Evolutionary conservation across 768 basidiomycete species (phyloP), one percentile per base, ranked within the genome.

Genomic region (Megacollybia marginata): DNA sequence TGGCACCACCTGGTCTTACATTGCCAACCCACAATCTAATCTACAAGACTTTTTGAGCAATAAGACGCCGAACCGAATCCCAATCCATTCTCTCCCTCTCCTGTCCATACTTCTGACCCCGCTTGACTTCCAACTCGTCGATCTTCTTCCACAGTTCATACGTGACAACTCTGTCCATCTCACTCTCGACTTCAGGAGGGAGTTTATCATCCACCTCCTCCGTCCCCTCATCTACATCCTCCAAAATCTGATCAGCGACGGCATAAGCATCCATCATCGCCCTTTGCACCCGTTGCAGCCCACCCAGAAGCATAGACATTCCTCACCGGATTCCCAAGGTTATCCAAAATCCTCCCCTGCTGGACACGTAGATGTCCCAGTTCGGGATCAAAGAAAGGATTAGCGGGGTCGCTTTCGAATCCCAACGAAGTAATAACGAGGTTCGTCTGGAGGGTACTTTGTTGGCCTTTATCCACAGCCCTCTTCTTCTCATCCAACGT

Each of bases 201-300:
- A 23, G 44, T 2, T 11, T 15, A 16, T 16, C n/a, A 28, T 16
- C 44, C 15, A 31, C 12, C 44, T 44, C 4, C 15, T 15, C 15
- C 23, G 15, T 5, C 23, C 6, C 23, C 23, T 48, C 54, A 36
- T 49, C 53, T 15, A 75, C 73, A 57, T 94, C 92, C 1, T 69
- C 65, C 1, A 92, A 53, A 47, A 97, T 78, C 0, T 75, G 69
- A 35, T 87, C 82, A 2, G 89, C 85, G 2, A 90, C 82, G 2
- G 76, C 74, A 60, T 92, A 92, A 18, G 94, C 89, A 61, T 96
- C 78, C 65, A 91, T 81, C 92, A 99, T 92, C 33, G 96, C 94
- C 94, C 47, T 80, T 84, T 0, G 96, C 93, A 33, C 95, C 95
- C 3, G 79, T 82, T 2, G 91, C 85, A 2, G 91, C 85, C 96